Percentiles rank a stretch among this genome's conserved stretches.
These are phyloP conservation scores for Pycnococcus provasolii DNA, from an alignment of 139 green algal species.

Conservation along the genomic window DNA sequence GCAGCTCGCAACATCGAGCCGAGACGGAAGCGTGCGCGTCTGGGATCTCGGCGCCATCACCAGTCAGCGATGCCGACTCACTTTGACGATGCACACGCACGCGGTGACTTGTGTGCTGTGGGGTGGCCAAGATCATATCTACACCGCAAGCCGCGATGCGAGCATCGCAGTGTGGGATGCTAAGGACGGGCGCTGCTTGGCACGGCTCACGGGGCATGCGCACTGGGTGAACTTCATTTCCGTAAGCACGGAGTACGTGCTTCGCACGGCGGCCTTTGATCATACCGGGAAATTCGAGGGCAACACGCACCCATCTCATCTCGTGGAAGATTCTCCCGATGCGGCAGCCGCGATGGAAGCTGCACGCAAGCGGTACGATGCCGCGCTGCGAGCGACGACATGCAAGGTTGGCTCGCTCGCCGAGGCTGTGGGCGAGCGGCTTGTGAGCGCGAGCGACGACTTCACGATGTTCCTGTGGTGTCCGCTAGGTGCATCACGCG, in stretches of 20 bases:
- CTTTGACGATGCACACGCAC: conserved; percentile 49
- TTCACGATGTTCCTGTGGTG: conserved; percentile 95
- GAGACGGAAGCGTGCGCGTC: conserved; percentile 68
- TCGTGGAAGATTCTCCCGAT: not conserved
- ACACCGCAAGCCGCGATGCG: conserved; percentile 66
- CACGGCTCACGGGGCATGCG: conserved; percentile 72
- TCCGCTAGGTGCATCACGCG: conserved; percentile 26
- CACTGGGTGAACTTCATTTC: conserved; percentile 98
- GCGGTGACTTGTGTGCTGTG: conserved; percentile 76
- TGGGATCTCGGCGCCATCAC: conserved; percentile 29
- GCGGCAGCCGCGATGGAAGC: not conserved
- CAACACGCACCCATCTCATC: not conserved
- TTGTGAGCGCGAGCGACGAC: conserved; percentile 91
- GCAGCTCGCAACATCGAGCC: conserved; percentile 62
- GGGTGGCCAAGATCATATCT: conserved; percentile 86
- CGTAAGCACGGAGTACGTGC: conserved; percentile 69
- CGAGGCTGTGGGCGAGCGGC: conserved; percentile 43
- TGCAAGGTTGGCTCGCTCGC: too few species aligned
- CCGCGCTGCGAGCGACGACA: conserved; percentile 37
- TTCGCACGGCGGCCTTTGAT: conserved; percentile 83
- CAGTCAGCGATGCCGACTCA: conserved; percentile 34
- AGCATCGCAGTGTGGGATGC: conserved; percentile 81
- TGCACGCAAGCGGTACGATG: conserved; percentile 49
- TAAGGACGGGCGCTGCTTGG: conserved; percentile 58
- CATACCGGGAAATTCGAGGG: conserved; percentile 50